These are phyloP conservation scores for Trypanosomatidae sp. DNA, from an alignment of 208 protist species.

Conservation along the genomic window DNA sequence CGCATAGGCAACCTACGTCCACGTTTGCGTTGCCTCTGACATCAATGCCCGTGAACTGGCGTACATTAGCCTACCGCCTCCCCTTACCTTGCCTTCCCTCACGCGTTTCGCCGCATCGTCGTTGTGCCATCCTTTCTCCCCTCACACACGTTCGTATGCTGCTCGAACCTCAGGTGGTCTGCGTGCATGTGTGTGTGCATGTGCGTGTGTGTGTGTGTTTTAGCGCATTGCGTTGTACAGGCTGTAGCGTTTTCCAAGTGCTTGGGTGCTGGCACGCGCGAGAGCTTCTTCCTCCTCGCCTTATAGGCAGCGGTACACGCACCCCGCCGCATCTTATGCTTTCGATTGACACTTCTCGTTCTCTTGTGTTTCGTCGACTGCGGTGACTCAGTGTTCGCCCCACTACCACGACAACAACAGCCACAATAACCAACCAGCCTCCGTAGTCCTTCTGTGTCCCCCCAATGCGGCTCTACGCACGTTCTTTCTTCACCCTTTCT, in stretches of 20 bases:
- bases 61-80: background rate
- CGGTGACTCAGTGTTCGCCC: background rate
- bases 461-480: background rate
- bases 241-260: background rate
- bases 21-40: background rate
- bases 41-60: background rate
- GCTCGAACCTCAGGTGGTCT: background rate
- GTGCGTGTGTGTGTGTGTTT: no score
- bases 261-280: background rate
- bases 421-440: background rate
- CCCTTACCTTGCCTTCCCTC: background rate
- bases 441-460: background rate
- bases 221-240: background rate
- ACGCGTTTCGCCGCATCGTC: background rate
- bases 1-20: background rate
- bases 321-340: background rate
- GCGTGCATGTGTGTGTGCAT: background rate
- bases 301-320: background rate
- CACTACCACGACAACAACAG: background rate
- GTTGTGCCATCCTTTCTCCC: background rate
- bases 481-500: background rate
- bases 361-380: background rate
- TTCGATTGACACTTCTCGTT: background rate
- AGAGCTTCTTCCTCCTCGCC: no score
- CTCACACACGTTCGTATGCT: slow-evolving; percentile 8